These are phyloP conservation scores for Mollisia scopiformis DNA, from an alignment of 2,329 filamentous ascomycete genomes.

Conservation along the genomic window DNA sequence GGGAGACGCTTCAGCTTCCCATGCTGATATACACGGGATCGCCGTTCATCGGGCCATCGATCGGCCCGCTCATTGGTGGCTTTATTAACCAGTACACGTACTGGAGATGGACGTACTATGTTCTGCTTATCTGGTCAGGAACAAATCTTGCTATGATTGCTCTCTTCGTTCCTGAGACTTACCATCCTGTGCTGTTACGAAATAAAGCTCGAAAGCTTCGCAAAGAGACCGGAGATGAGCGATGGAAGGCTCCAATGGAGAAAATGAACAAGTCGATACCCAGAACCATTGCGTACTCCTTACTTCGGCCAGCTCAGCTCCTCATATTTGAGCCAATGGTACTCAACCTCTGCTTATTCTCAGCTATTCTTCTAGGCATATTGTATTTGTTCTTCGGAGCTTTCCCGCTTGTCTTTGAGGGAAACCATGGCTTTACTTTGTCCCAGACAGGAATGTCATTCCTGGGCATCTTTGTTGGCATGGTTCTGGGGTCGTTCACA, in stretches of 20 bases:
- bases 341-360: constrained; percentile 78
- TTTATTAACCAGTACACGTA: constrained; percentile 77
- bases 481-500: constrained; percentile 63
- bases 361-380: constrained; percentile 83
- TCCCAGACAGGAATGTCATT: constrained; percentile 84
- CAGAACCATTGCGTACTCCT: constrained; percentile 59
- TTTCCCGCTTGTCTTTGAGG: constrained; percentile 77
- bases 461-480: constrained; percentile 70
- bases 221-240: constrained; percentile 74
- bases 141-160: constrained; percentile 65
- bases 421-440: constrained; percentile 74
- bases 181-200: constrained; percentile 74
- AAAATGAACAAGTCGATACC: constrained; percentile 68
- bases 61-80: constrained; percentile 69
- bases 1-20: constrained; percentile 70
- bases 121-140: constrained; percentile 81
- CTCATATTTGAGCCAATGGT: constrained; percentile 85
- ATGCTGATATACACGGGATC: constrained; percentile 80
- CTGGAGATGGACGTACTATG: constrained; percentile 86
- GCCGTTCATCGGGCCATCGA: constrained; percentile 64
- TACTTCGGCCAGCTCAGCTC: constrained; percentile 71
- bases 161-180: constrained; percentile 84
- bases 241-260: constrained; percentile 79
- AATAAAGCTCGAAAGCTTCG: constrained; percentile 72
- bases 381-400: constrained; percentile 92